A percentile compares a stretch with the other conserved stretches of the same genome.
Conservation (phyloP, 768 basidiomycete genomes). For the Mycena epipterygia region DNA sequence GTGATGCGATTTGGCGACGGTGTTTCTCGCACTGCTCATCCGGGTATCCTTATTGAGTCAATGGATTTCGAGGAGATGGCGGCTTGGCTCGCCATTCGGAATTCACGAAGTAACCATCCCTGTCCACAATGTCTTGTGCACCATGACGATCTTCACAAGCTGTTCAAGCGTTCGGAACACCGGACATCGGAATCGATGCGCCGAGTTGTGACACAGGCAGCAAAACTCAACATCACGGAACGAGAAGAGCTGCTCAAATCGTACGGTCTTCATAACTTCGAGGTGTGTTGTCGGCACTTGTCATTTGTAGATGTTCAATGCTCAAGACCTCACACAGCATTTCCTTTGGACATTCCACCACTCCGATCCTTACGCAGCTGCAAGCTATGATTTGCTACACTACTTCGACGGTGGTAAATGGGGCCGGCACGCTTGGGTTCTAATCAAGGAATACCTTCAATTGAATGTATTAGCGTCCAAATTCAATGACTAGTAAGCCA, state of each 20-base stretch:
- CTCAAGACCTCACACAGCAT: not conserved
- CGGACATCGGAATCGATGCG: slow-evolving; percentile 8
- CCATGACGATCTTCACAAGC: slow-evolving; percentile 26
- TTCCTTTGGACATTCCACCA: slow-evolving; percentile 21
- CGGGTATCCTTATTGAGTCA: slow-evolving; percentile 29
- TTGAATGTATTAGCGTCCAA: slow-evolving; percentile 2
- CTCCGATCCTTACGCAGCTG: slow-evolving; percentile 21
- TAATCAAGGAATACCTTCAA: slow-evolving; percentile 22
- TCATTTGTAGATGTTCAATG: not conserved
- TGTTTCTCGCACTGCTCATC: slow-evolving; percentile 16
- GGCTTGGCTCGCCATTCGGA: slow-evolving; percentile 5
- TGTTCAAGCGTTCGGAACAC: not conserved
- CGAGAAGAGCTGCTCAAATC: slow-evolving; percentile 12
- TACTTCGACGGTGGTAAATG: slow-evolving; percentile 27
- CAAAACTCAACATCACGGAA: not conserved
- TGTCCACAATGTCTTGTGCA: slow-evolving; percentile 39
- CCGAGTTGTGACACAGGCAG: not conserved
- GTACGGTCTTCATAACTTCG: slow-evolving; percentile 11
- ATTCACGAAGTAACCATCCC: slow-evolving; percentile 29
- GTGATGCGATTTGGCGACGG: slow-evolving; percentile 31
- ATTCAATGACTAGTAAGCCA: slow-evolving; percentile 24
- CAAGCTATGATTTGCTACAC: slow-evolving; percentile 22
- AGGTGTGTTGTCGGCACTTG: not conserved
- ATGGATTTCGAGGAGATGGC: slow-evolving; percentile 37
- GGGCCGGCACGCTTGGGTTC: slow-evolving; percentile 20